A percentile compares a stretch with the other conserved stretches of the same genome.
These are phyloP conservation scores for Botryotinia convoluta DNA, from an alignment of 2,329 filamentous ascomycete genomes.

Conservation along the genomic window DNA sequence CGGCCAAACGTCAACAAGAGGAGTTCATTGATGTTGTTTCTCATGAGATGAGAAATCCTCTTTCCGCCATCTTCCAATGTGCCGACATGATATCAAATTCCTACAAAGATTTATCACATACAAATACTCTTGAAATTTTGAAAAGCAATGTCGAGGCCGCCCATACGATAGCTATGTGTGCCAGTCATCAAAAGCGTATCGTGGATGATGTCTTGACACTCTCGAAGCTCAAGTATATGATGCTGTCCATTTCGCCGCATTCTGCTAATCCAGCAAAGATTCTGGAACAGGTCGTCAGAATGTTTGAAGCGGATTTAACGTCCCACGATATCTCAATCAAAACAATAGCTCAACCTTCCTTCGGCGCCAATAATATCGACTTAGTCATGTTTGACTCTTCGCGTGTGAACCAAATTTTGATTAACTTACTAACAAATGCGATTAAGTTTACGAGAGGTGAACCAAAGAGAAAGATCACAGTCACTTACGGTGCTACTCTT, in stretches of 20 bases:
- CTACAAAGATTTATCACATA: slow-evolving; percentile 22
- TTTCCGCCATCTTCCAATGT: slow-evolving; percentile 73
- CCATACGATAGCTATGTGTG: slow-evolving; percentile 74
- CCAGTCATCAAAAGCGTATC: slow-evolving; percentile 76
- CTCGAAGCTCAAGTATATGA: slow-evolving; percentile 72
- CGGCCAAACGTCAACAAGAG: slow-evolving; percentile 68
- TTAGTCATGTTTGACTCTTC: slow-evolving; percentile 71
- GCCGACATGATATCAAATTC: slow-evolving; percentile 65
- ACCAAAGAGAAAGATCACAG: slow-evolving; percentile 53
- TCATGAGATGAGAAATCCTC: slow-evolving; percentile 71
- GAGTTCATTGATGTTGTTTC: slow-evolving; percentile 77
- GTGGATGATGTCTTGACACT: slow-evolving; percentile 74
- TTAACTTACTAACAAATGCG: slow-evolving; percentile 78
- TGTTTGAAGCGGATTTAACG: slow-evolving; percentile 74
- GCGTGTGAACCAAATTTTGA: slow-evolving; percentile 73
- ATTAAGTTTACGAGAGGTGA: slow-evolving; percentile 77
- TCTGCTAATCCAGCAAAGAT: slow-evolving; percentile 61
- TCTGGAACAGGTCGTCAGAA: slow-evolving; percentile 66
- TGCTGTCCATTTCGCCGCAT: slow-evolving; percentile 69
- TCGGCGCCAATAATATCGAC: slow-evolving; percentile 54
- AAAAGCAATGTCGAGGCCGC: slow-evolving; percentile 66
- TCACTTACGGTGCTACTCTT: slow-evolving; percentile 36
- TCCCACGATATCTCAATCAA: slow-evolving; percentile 66
- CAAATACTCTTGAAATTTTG: slow-evolving; percentile 48
- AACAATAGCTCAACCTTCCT: slow-evolving; percentile 63